These are phyloP conservation scores for Erodium moschatum DNA, from an alignment of 441 rosid species.

Conservation along the genomic window DNA sequence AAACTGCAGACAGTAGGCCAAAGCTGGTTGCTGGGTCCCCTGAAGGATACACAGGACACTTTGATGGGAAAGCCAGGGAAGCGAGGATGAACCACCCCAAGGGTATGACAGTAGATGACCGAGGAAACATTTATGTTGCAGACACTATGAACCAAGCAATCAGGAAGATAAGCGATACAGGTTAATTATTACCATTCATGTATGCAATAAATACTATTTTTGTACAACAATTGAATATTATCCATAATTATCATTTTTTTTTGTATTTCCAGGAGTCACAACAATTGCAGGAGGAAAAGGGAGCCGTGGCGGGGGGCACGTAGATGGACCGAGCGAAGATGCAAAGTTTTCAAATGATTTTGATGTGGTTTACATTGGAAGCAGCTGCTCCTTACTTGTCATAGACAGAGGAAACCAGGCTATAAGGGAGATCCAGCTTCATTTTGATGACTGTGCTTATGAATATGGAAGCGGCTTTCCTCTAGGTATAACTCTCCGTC, in stretches of 20 bases:
- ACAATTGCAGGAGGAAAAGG: constrained; percentile 84
- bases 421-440: constrained; percentile 76
- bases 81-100: constrained; percentile 83
- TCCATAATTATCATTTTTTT: background rate
- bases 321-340: constrained; percentile 89
- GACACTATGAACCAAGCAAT: constrained; percentile 88
- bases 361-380: constrained; percentile 56
- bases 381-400: constrained; percentile 73
- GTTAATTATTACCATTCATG: constrained; percentile 18
- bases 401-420: constrained; percentile 82
- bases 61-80: constrained; percentile 73
- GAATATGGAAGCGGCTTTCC: constrained; percentile 26
- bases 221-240: background rate
- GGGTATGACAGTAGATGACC: constrained; percentile 70
- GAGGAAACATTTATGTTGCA: constrained; percentile 87
- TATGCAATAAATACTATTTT: background rate
- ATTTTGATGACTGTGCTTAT: constrained; percentile 57
- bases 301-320: constrained; percentile 50
- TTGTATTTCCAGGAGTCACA: constrained; percentile 47
- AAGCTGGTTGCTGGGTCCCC: constrained; percentile 77
- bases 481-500: constrained; percentile 23
- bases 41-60: constrained; percentile 77
- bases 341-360: constrained; percentile 81
- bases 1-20: constrained; percentile 61
- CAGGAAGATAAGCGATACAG: constrained; percentile 83